phyloP scores from a whole-genome alignment of 1,139 yeast species.

The Geotrichum armillariae region DNA sequence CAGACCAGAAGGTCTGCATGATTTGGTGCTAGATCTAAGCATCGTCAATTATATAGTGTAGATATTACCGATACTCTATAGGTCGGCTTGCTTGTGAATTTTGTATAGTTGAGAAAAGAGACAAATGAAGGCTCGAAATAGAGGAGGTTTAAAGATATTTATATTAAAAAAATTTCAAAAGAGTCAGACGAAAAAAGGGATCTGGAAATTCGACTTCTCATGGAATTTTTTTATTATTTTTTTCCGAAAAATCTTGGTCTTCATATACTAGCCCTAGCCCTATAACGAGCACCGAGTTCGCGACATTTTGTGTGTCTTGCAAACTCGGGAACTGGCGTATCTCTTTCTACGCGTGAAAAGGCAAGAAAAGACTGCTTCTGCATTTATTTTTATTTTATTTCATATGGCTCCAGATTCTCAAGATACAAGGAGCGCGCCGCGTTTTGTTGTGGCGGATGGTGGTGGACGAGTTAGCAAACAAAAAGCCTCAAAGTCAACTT shows the following conservation, averaged over 20 bases:
- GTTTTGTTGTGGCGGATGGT: conserved; percentile 4
- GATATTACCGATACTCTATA: no score
- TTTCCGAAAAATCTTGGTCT: neutral
- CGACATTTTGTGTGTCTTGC: no score
- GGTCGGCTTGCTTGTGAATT: no score
- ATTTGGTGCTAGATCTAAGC: conserved; percentile 15
- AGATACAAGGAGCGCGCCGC: no score
- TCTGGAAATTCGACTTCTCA: neutral
- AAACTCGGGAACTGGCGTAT: no score
- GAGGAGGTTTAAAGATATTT: neutral
- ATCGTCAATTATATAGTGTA: neutral
- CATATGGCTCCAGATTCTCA: no score
- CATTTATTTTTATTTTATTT: no score
- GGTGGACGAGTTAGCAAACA: neutral
- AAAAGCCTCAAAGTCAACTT: neutral
- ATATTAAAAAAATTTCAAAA: neutral
- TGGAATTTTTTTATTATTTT: neutral
- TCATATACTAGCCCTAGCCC: no score
- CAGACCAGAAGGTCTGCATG: conserved; percentile 5
- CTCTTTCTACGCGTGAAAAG: no score
- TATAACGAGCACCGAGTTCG: no score
- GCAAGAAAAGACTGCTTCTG: no score
- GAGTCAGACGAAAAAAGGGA: neutral
- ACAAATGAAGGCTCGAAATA: neutral
- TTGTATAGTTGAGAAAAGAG: neutral